phyloP scores from a whole-genome alignment of 495 filamentous ascomycete species.

The Aspergillus leporis region DNA sequence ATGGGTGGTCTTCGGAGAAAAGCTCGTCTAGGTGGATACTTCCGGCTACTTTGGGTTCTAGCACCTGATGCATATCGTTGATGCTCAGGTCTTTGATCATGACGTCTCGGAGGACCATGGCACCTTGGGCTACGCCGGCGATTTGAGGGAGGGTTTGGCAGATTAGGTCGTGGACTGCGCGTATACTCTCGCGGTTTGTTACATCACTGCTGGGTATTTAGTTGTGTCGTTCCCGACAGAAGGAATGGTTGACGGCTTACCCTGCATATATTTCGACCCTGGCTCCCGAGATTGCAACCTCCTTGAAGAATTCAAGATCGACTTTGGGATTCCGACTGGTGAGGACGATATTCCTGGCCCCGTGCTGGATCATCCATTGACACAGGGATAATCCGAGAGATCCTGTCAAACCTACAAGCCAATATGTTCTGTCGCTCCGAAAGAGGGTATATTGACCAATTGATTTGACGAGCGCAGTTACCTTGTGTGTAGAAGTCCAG shows the following conservation, averaged over 20 bases:
- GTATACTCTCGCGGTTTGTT: neutral
- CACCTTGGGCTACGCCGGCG: slow-evolving; percentile 49
- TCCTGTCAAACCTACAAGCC: neutral
- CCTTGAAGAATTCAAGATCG: neutral
- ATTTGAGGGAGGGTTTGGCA: neutral
- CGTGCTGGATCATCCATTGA: neutral
- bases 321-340: neutral
- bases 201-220: neutral
- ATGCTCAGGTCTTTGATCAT: slow-evolving; percentile 48
- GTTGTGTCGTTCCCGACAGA: neutral
- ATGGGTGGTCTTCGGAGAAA: neutral
- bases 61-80: slow-evolving; percentile 36
- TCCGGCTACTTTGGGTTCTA: slow-evolving; percentile 46
- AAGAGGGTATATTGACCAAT: neutral
- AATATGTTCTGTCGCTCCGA: neutral
- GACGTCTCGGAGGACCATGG: slow-evolving; percentile 55
- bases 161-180: neutral
- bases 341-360: neutral
- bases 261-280: neutral
- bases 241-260: neutral
- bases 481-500: too few species aligned
- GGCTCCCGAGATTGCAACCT: neutral
- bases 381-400: neutral
- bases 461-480: too few species aligned
- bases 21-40: slow-evolving; percentile 4